Evolutionary conservation across 495 filamentous ascomycete genomes (phyloP).

Genomic region (Hypomontagnella submonticulosa): DNA sequence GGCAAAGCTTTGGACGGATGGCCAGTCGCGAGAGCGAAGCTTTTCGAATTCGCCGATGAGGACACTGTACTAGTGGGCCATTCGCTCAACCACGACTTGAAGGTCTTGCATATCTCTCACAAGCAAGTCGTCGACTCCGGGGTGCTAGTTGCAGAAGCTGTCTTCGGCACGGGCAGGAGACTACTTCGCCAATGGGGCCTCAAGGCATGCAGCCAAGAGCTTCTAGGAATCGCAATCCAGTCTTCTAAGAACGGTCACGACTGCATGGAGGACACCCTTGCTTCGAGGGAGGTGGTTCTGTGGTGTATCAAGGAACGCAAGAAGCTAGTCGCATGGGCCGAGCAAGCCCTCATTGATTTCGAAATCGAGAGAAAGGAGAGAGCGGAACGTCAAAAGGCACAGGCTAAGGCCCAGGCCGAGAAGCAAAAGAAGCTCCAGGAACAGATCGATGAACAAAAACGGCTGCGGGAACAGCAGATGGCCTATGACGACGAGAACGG

Average conservation of each 20-base stretch:
- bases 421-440: constrained; percentile 29
- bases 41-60: constrained; percentile 55
- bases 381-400: constrained; percentile 4
- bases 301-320: constrained; percentile 42
- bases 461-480: background rate
- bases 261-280: constrained; percentile 57
- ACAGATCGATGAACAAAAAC: too few relatives aligned
- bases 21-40: constrained; percentile 43
- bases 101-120: constrained; percentile 45
- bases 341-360: constrained; percentile 14
- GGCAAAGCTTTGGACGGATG: constrained; percentile 43
- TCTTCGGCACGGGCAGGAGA: constrained; percentile 34
- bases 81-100: constrained; percentile 42
- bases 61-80: constrained; percentile 48
- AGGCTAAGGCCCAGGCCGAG: constrained; percentile 29
- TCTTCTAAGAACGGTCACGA: constrained; percentile 43
- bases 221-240: constrained; percentile 51
- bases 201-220: constrained; percentile 44
- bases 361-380: constrained; percentile 20
- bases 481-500: background rate
- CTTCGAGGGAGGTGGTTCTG: constrained; percentile 52
- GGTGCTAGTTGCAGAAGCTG: constrained; percentile 41
- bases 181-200: constrained; percentile 37
- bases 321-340: constrained; percentile 28
- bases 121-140: constrained; percentile 47